Percentiles rank a stretch among this genome's conserved stretches.
Conservation (phyloP, 1,284 basidiomycete species). For the Cryptococcus amylolentus region DNA sequence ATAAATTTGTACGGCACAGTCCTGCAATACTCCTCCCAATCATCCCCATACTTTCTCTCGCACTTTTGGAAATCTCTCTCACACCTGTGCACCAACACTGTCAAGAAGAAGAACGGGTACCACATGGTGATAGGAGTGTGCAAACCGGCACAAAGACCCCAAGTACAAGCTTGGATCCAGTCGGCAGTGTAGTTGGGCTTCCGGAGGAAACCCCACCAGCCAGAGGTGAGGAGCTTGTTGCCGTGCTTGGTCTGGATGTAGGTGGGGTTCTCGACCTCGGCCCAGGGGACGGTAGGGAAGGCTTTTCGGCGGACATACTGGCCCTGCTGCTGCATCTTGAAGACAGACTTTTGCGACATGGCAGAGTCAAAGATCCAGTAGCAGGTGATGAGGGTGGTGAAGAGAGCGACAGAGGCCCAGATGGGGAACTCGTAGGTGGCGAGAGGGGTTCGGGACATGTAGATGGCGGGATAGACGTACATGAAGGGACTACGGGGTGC, state of each 20-base stretch:
- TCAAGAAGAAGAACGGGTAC: conserved; percentile 89
- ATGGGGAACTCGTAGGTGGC: conserved; percentile 82
- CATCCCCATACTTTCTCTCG: conserved; percentile 88
- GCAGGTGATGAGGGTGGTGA: conserved; percentile 67
- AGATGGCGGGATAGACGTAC: conserved; percentile 94
- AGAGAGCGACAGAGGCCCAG: conserved; percentile 35
- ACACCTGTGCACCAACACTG: conserved; percentile 80
- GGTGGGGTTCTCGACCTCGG: conserved; percentile 80
- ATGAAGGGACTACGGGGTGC: conserved; percentile 55
- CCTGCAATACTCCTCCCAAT: conserved; percentile 83
- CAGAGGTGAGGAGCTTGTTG: conserved; percentile 54
- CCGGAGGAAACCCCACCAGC: conserved; percentile 69
- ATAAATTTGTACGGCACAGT: conserved; percentile 87
- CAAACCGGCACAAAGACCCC: conserved; percentile 82
- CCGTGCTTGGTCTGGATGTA: conserved; percentile 94
- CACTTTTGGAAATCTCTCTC: conserved; percentile 92
- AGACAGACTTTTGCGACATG: conserved; percentile 96
- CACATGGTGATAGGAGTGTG: conserved; percentile 89
- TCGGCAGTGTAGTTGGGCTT: conserved; percentile 57
- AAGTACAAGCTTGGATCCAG: conserved; percentile 72
- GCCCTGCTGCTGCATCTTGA: conserved; percentile 95
- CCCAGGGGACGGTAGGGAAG: conserved; percentile 90
- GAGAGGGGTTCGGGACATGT: conserved; percentile 94
- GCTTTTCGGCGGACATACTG: conserved; percentile 80
- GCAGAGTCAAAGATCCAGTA: conserved; percentile 85